Conservation (phyloP, 2,329 filamentous ascomycete species). For the Diatrype stigma region DNA sequence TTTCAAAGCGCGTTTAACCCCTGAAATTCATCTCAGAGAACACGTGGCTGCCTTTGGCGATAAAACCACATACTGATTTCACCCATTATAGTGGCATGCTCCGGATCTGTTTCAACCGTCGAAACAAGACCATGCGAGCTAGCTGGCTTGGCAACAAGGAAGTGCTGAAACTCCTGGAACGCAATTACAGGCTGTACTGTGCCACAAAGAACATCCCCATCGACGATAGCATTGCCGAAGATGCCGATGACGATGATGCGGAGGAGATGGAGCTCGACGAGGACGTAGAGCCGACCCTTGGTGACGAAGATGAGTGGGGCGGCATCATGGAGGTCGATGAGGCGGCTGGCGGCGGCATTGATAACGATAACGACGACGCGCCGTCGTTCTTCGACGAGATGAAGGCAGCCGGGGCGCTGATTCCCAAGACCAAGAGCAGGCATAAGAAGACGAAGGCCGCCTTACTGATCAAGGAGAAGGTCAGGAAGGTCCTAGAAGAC, state of each 20-base stretch:
- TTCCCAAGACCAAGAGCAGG: constrained; percentile 59
- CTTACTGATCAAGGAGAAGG: constrained; percentile 80
- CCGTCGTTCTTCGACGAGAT: constrained; percentile 79
- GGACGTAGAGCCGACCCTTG: constrained; percentile 35
- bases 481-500: constrained; percentile 77
- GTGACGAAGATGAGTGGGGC: constrained; percentile 42
- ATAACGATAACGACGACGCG: constrained; percentile 63
- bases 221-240: constrained; percentile 59
- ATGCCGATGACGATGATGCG: constrained; percentile 30
- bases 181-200: constrained; percentile 88
- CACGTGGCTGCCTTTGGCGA: no score
- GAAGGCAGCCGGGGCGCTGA: constrained; percentile 34
- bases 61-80: background rate
- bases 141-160: constrained; percentile 77
- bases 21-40: no score
- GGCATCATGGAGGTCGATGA: constrained; percentile 49
- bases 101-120: constrained; percentile 70
- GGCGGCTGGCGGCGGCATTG: constrained; percentile 13
- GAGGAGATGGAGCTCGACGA: constrained; percentile 36
- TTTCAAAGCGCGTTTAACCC: background rate
- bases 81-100: constrained; percentile 56
- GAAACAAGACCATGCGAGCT: constrained; percentile 85
- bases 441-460: constrained; percentile 77
- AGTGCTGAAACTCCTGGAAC: constrained; percentile 76
- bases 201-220: constrained; percentile 77